Percentiles rank a stretch among this genome's conserved stretches.
phyloP scores from a whole-genome alignment of 768 basidiomycete species.

The Macrolepiota dolichaula region DNA sequence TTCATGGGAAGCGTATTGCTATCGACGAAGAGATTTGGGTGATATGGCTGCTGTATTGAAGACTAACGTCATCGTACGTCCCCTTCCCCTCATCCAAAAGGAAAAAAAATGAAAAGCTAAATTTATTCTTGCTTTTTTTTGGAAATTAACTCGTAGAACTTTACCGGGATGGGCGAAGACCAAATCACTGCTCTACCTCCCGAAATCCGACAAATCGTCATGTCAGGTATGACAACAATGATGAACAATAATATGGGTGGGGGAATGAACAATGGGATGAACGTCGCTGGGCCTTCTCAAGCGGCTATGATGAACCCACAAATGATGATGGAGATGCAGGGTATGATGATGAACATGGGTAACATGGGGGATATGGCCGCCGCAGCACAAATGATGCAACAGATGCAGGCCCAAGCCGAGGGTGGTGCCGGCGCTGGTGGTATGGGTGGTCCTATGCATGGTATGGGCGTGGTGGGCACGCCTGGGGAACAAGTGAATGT shows the following conservation, averaged over 20 bases:
- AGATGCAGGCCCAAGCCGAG: slow-evolving; percentile 5
- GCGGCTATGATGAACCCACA: slow-evolving; percentile 59
- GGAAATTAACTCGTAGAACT: slow-evolving; percentile 53
- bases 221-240: slow-evolving; percentile 77
- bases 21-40: slow-evolving; percentile 76
- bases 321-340: slow-evolving; percentile 79
- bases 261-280: neutral
- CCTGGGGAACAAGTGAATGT: slow-evolving; percentile 34
- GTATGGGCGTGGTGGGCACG: slow-evolving; percentile 19
- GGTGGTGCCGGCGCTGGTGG: slow-evolving; percentile 3
- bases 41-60: slow-evolving; percentile 80
- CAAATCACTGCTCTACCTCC: slow-evolving; percentile 74
- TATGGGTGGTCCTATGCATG: neutral
- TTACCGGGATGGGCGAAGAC: slow-evolving; percentile 79
- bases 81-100: neutral
- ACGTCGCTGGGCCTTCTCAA: slow-evolving; percentile 35
- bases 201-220: slow-evolving; percentile 83
- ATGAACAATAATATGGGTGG: slow-evolving; percentile 28
- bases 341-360: slow-evolving; percentile 50
- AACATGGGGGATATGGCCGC: slow-evolving; percentile 59
- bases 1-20: slow-evolving; percentile 91
- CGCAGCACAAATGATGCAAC: slow-evolving; percentile 18
- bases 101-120: neutral
- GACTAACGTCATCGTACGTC: slow-evolving; percentile 72
- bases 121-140: neutral